Conservation (phyloP, 306 rosid genomes). For the Lupinus albus region DNA sequence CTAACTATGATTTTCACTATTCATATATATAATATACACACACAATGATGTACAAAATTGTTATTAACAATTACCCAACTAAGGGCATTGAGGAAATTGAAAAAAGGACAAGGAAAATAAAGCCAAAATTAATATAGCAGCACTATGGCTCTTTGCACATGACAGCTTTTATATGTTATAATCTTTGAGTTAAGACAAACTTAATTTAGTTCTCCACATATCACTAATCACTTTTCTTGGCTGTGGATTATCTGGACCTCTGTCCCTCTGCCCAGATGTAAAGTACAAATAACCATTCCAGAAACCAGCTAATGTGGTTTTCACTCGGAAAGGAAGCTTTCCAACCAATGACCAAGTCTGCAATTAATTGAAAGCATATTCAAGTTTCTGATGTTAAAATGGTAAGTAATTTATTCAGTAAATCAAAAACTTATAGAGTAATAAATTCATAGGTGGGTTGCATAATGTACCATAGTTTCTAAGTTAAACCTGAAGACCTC, state of each 20-base stretch:
- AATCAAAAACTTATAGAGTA: not conserved
- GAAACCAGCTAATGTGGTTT: conserved; percentile 78
- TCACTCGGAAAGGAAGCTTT: conserved; percentile 83
- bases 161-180: not conserved
- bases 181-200: conserved; percentile 35
- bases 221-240: conserved; percentile 71
- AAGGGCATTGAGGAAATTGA: no score
- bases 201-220: conserved; percentile 80
- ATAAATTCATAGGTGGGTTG: not conserved
- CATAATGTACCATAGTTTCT: conserved; percentile 56
- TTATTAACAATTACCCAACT: no score
- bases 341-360: conserved; percentile 96
- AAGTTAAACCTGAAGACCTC: conserved; percentile 78
- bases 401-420: not conserved
- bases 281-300: conserved; percentile 90
- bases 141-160: no score
- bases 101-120: no score
- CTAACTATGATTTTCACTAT: not conserved
- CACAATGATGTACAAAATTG: no score
- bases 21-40: not conserved
- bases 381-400: not conserved
- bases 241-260: conserved; percentile 90
- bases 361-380: conserved; percentile 2
- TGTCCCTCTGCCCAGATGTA: conserved; percentile 68
- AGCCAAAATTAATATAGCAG: no score